A percentile compares a stretch with the other conserved stretches of the same genome.
Conservation (phyloP, 2,329 filamentous ascomycete species). For the Talaromyces rugulosus region DNA sequence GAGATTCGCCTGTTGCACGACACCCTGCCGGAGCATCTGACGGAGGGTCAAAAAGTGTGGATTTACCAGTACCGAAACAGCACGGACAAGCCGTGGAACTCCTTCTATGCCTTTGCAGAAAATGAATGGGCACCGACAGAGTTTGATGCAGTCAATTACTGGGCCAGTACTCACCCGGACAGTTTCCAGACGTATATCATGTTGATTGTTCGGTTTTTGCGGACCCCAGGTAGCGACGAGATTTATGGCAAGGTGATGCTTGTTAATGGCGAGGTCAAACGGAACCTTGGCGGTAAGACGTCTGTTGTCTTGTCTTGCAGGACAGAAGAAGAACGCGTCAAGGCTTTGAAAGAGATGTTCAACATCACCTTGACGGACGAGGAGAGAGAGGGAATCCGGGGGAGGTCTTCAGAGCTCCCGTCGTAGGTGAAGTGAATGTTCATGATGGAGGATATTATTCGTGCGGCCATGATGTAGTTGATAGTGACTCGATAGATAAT, state of each 20-base stretch:
- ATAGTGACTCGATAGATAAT: no score
- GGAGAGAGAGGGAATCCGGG: constrained; percentile 3
- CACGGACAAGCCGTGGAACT: constrained; percentile 33
- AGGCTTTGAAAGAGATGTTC: constrained; percentile 42
- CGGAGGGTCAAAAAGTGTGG: constrained; percentile 49
- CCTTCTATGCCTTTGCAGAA: constrained; percentile 40
- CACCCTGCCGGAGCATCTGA: constrained; percentile 42
- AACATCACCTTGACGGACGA: constrained; percentile 34
- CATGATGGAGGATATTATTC: not conserved
- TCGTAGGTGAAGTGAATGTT: not conserved
- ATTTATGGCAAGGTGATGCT: constrained; percentile 26
- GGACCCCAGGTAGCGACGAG: constrained; percentile 24
- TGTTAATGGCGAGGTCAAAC: constrained; percentile 30
- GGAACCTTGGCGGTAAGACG: constrained; percentile 41
- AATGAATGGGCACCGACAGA: constrained; percentile 37
- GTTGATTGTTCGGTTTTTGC: constrained; percentile 37
- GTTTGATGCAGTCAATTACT: constrained; percentile 38
- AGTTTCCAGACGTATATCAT: constrained; percentile 29
- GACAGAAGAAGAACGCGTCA: constrained; percentile 41
- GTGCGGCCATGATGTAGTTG: not conserved
- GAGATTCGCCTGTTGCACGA: constrained; percentile 50
- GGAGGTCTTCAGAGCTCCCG: not conserved
- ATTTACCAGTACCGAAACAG: constrained; percentile 45
- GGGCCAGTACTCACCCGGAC: constrained; percentile 23
- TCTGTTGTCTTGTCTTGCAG: constrained; percentile 36